Base-by-base conservation (phyloP, 176 grass and related monocot species). In the Guadua angustifolia region DNA sequence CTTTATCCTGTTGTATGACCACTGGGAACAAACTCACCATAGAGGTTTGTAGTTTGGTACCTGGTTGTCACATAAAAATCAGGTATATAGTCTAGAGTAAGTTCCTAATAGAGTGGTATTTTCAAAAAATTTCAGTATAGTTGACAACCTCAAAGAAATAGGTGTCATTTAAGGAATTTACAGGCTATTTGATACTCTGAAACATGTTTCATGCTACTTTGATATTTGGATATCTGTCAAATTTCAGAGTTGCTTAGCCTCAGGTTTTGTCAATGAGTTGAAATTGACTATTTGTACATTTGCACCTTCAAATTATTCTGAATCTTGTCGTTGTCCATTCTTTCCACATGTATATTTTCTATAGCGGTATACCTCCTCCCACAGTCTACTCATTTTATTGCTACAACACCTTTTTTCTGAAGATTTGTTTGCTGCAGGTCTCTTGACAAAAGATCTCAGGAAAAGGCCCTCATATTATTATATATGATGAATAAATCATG, bases 361-460 rank as follows among this genome's bases (percentile, higher is more conserved):
- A 60, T 68, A 74, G 12, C 38, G 13, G 26, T 84, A 16, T 56
- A 58, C 5, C 49, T 51, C 10, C 18, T 86, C 44, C 59, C 14
- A 55, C 6, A 29, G 38, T 62, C 26, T 77, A 55, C 17, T 40
- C 35, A 44, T 45, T 66, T 40, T 35, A 38, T 84, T 66, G 14
- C n/a, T 3, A 3, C 16, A 49, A 49, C 33, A 15, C 39, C 51
- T 62, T 32, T 56, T 60, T 77, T 42, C 61, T 90, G 46, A 89
- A 71, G 46, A 43, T 45, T 44, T 74, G 35, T 73, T 15, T 88
- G 62, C 64, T 85, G 74, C 69, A 94, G 90, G 85, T 77, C 57
- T 77, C 42, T 72, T 77, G 65, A 83, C 75, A 84, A 83, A 92
- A 88, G 77, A 57, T 60, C 61, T 52, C 93, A 83, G 70, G 85